Base-by-base conservation (phyloP, 148 eudicot genomes). In the Fallopia convolvulus region DNA sequence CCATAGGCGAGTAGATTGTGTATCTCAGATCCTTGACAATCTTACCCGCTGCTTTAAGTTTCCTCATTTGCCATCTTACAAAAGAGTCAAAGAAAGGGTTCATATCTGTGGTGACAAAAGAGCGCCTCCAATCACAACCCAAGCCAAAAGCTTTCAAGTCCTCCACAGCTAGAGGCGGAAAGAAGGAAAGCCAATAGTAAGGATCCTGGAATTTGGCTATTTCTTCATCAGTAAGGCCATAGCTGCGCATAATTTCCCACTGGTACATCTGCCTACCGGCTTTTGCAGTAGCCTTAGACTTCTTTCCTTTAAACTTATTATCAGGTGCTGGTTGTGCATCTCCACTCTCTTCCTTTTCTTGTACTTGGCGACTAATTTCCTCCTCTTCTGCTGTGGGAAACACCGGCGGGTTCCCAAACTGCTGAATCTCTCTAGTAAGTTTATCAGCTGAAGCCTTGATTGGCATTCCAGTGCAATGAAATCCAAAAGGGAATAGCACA, bases 381-480 rank as follows among this genome's bases (percentile, higher is more conserved):
- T 26, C 30, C 79, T 91, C 90, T 49, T 12, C 82, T 44, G 79
- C 83, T 74, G 82, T 80, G 40, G 90, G 91, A 83, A 93, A 93
- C 18, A 77, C 85, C 3, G 97, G 98, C 15, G 98, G 98, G 76
- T 90, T 50, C 23, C 98, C 98, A 77, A 90, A 93, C 79, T 53
- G 88, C 73, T 89, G 78, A 71, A 89, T 84, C 80, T 93, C 98
- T 40, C 98, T 81, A 3, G 77, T 77, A 76, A 93, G 88, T 76
- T 90, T 93, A 82, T 93, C 98, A 14, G 98, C 94, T 50, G 97
- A 90, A 41, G 98, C 98, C 86, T 91, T 91, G 80, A 93, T 93
- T 50, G 98, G 98, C 98, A 93, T 93, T 23, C 98, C 98, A 23
- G 97, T 93, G 74, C 92, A 91, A 77, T 93, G 98, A 78, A 93